Evolutionary conservation across 805 yeast species (phyloP).

Genomic region (Candida manassasensis): DNA sequence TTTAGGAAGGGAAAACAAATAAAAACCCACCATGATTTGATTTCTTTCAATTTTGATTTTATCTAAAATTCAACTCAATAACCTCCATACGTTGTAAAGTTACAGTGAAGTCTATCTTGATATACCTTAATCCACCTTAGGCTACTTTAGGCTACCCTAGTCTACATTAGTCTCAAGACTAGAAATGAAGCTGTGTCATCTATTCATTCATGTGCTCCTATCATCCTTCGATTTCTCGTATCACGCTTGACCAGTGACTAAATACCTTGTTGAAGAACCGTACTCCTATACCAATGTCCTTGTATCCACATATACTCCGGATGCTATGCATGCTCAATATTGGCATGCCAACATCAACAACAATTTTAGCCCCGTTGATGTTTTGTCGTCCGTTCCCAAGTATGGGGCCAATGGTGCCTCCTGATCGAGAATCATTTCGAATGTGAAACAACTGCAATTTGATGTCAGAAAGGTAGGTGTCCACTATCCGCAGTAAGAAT

Average conservation of each 20-base stretch:
- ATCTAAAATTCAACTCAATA: no score
- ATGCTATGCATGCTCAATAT: constrained; percentile 42
- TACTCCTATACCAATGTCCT: constrained; percentile 36
- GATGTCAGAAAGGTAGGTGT: constrained; percentile 14
- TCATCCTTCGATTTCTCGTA: constrained; percentile 9
- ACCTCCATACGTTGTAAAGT: no score
- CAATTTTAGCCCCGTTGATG: constrained; percentile 13
- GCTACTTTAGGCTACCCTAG: no score
- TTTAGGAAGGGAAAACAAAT: no score
- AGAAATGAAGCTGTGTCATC: no score
- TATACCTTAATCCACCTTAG: no score
- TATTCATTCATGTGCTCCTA: no score
- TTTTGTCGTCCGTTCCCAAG: constrained; percentile 31
- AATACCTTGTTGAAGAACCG: constrained; percentile 29
- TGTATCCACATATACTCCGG: constrained; percentile 33
- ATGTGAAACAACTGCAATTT: constrained; percentile 36
- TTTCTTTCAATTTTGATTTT: no score
- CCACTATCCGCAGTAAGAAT: constrained; percentile 22
- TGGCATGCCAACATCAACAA: constrained; percentile 39
- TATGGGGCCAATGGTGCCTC: constrained; percentile 42
- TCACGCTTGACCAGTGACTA: constrained; percentile 24
- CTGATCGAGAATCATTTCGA: constrained; percentile 37
- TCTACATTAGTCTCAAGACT: no score
- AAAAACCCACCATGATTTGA: no score
- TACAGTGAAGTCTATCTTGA: no score